These are phyloP conservation scores for Teunomyces aglyptinius DNA, from an alignment of 805 yeast genomes.

Conservation along the genomic window DNA sequence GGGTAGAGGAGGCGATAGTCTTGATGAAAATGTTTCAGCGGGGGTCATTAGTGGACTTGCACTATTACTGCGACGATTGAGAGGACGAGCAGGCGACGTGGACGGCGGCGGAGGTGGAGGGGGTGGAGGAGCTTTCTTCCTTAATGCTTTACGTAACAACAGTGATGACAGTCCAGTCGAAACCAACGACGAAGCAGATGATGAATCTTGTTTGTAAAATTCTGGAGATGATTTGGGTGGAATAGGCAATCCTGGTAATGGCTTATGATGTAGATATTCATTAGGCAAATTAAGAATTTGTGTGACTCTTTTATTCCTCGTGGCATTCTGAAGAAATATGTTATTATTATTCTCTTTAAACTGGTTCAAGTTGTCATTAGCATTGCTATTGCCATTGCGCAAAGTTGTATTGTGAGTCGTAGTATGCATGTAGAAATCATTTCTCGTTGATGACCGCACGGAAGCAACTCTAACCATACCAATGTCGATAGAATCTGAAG, in stretches of 20 bases:
- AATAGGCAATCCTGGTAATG: constrained; percentile 17
- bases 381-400: not conserved
- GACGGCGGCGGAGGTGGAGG: constrained; percentile 26
- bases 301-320: not conserved
- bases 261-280: constrained; percentile 26
- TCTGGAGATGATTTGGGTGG: constrained; percentile 3
- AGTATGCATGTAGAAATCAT: constrained; percentile 36
- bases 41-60: not conserved
- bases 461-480: constrained; percentile 34
- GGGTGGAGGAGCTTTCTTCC: constrained; percentile 41
- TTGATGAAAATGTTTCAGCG: not conserved
- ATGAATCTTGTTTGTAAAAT: constrained; percentile 8
- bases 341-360: constrained; percentile 27
- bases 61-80: not conserved
- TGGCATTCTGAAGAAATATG: constrained; percentile 18
- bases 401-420: constrained; percentile 23
- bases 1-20: constrained; percentile 40
- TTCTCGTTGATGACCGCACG: constrained; percentile 31
- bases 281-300: constrained; percentile 33
- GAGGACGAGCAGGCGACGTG: not conserved
- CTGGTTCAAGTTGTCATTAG: constrained; percentile 2
- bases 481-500: constrained; percentile 22
- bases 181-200: constrained; percentile 17
- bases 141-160: constrained; percentile 28
- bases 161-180: constrained; percentile 14